phyloP scores from a whole-genome alignment of 2,329 filamentous ascomycete species.

The Fusarium secorum region DNA sequence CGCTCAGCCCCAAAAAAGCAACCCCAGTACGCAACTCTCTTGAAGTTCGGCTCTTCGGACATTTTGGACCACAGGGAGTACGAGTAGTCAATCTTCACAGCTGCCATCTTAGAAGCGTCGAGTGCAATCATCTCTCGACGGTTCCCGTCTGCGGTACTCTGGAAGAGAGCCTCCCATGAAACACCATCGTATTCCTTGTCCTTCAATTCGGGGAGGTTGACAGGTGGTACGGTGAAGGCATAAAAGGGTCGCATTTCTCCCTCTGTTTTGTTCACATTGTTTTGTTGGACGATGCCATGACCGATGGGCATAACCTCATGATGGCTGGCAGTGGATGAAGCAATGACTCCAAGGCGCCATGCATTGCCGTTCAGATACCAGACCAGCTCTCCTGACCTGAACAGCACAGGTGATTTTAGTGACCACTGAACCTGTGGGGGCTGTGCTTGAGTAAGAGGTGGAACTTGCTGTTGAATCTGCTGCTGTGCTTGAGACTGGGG shows the following conservation, averaged over 20 bases:
- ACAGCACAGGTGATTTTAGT: constrained; percentile 50
- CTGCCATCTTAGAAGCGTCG: constrained; percentile 61
- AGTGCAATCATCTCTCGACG: constrained; percentile 54
- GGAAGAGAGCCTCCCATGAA: constrained; percentile 53
- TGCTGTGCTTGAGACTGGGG: constrained; percentile 19
- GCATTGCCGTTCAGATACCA: constrained; percentile 58
- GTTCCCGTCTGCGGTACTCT: constrained; percentile 45
- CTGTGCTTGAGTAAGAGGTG: constrained; percentile 29
- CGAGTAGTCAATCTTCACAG: constrained; percentile 57
- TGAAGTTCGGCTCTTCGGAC: constrained; percentile 43
- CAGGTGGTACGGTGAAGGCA: constrained; percentile 59
- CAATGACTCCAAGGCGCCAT: constrained; percentile 59
- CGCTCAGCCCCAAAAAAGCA: constrained; percentile 62
- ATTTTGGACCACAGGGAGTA: constrained; percentile 58
- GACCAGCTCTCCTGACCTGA: constrained; percentile 58
- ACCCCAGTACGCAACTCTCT: constrained; percentile 53
- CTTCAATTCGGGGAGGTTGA: constrained; percentile 50
- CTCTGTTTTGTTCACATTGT: constrained; percentile 50
- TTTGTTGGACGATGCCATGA: constrained; percentile 50
- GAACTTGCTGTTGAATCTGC: constrained; percentile 33
- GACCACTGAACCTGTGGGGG: constrained; percentile 43
- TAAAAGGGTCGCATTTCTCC: constrained; percentile 59
- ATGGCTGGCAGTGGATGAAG: constrained; percentile 42
- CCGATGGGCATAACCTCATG: constrained; percentile 54
- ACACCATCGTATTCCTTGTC: constrained; percentile 53